phyloP scores from a whole-genome alignment of 768 basidiomycete species.

The Lentinula sp. region DNA sequence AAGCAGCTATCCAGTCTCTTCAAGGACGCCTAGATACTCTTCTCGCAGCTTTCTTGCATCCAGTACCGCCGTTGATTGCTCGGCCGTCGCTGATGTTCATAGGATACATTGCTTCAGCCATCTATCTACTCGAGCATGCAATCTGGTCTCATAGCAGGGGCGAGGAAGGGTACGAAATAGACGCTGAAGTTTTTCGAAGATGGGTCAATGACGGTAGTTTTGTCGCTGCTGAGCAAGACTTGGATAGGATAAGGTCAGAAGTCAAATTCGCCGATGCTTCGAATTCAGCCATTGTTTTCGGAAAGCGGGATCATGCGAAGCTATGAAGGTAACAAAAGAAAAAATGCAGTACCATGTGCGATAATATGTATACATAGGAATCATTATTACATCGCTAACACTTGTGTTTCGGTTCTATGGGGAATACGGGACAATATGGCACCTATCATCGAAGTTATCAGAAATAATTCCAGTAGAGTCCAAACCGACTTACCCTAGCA shows the following conservation, averaged over 20 bases:
- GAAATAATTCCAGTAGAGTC: not conserved
- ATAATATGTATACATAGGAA: not conserved
- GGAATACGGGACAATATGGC: slow-evolving; percentile 54
- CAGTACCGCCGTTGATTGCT: slow-evolving; percentile 41
- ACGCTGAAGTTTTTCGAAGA: slow-evolving; percentile 14
- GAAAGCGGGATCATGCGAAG: not conserved
- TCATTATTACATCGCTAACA: not conserved
- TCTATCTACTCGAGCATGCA: slow-evolving; percentile 64
- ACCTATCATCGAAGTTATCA: slow-evolving; percentile 28
- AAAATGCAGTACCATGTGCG: not conserved
- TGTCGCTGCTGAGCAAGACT: slow-evolving; percentile 30
- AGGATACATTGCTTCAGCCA: slow-evolving; percentile 45
- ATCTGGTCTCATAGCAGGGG: slow-evolving; percentile 42
- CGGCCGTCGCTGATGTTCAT: slow-evolving; percentile 56
- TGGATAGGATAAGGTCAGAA: slow-evolving; percentile 17
- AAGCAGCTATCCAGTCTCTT: slow-evolving; percentile 25
- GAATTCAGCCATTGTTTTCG: not conserved
- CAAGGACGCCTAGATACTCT: slow-evolving; percentile 33
- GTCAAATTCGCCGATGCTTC: not conserved
- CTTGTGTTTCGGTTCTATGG: slow-evolving; percentile 3
- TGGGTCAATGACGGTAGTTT: slow-evolving; percentile 30
- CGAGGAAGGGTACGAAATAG: slow-evolving; percentile 13
- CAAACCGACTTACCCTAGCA: slow-evolving; percentile 58
- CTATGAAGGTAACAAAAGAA: not conserved
- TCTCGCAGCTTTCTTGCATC: slow-evolving; percentile 29